Conservation (phyloP, 2,329 filamentous ascomycete species). For the Nemania serpens region DNA sequence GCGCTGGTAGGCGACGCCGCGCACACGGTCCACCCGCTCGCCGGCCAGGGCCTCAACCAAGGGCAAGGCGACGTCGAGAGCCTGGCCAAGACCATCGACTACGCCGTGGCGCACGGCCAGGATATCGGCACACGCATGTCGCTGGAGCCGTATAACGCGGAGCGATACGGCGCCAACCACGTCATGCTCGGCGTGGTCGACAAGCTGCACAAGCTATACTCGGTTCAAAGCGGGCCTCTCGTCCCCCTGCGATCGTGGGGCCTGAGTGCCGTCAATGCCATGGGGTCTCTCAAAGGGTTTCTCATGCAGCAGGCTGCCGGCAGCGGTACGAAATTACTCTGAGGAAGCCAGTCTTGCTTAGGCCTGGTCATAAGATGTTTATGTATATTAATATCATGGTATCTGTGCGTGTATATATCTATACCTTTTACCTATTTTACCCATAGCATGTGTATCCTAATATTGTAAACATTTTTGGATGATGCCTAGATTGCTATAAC, state of each 20-base stretch:
- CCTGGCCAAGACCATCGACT: slow-evolving; percentile 73
- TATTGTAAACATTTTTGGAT: slow-evolving; percentile 7
- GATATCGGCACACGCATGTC: slow-evolving; percentile 81
- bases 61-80: slow-evolving; percentile 88
- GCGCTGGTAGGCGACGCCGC: slow-evolving; percentile 93
- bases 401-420: slow-evolving; percentile 12
- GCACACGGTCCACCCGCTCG: slow-evolving; percentile 92
- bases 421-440: no score
- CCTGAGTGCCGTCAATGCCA: slow-evolving; percentile 72
- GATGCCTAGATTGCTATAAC: neutral
- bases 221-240: slow-evolving; percentile 76
- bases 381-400: neutral
- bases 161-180: slow-evolving; percentile 83
- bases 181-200: slow-evolving; percentile 80
- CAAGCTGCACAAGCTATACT: slow-evolving; percentile 91
- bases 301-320: slow-evolving; percentile 78
- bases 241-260: slow-evolving; percentile 80
- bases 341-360: neutral
- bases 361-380: no score
- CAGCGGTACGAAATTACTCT: slow-evolving; percentile 46
- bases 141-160: slow-evolving; percentile 79
- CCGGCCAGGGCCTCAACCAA: slow-evolving; percentile 92
- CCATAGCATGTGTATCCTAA: slow-evolving; percentile 9
- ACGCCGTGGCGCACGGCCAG: slow-evolving; percentile 79
- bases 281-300: slow-evolving; percentile 78